These are phyloP conservation scores for Serendipita sp. DNA, from an alignment of 1,284 basidiomycete species.

Conservation along the genomic window DNA sequence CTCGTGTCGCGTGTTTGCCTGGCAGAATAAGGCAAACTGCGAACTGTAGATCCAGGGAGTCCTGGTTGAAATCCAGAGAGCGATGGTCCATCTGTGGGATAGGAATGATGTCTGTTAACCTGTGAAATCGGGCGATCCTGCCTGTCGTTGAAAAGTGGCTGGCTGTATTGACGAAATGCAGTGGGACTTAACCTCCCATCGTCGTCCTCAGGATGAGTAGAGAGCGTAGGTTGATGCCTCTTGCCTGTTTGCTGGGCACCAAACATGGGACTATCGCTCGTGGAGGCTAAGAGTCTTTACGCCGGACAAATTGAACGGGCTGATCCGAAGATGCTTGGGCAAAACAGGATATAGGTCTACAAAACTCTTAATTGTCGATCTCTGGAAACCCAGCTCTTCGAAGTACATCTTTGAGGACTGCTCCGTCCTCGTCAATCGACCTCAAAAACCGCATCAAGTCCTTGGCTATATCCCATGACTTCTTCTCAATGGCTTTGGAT, in stretches of 20 bases:
- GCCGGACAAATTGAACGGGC: not conserved
- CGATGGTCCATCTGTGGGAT: not conserved
- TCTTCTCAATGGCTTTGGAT: conserved; percentile 52
- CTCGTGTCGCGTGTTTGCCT: conserved; percentile 24
- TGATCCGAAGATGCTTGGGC: too few species aligned
- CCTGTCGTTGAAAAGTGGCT: not conserved
- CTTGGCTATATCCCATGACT: conserved; percentile 71
- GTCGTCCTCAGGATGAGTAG: conserved; percentile 10
- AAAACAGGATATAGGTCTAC: not conserved
- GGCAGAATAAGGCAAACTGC: conserved; percentile 11
- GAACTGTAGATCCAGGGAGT: conserved; percentile 11
- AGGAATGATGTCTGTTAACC: not conserved
- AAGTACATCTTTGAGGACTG: conserved; percentile 51
- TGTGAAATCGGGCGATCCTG: not conserved
- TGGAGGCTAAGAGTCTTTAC: not conserved
- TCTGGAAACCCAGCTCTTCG: not conserved
- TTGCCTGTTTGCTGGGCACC: not conserved
- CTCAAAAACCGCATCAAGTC: conserved; percentile 85
- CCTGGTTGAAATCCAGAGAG: conserved; percentile 1
- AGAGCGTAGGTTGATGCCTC: conserved; percentile 10
- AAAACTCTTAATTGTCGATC: not conserved
- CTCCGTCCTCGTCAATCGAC: conserved; percentile 77
- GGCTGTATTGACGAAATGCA: not conserved
- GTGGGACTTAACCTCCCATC: not conserved
- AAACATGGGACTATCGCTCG: not conserved